Evolutionary conservation across 1,139 yeast species (phyloP).

Genomic region (Suhomyces atakaporum): DNA sequence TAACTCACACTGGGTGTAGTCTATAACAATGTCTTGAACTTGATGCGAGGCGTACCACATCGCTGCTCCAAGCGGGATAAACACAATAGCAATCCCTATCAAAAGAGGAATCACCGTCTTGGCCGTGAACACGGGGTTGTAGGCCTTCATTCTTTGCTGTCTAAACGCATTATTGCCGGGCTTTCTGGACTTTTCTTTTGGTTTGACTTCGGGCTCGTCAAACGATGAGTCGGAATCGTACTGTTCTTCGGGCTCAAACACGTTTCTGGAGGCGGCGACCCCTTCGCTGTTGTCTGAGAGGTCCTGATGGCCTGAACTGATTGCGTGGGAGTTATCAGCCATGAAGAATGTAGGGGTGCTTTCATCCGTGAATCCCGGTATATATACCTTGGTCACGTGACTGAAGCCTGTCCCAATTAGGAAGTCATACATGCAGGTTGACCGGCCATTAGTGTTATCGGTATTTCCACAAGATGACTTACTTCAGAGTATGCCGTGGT

Average conservation of each 20-base stretch:
- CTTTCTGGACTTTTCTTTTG: slow-evolving; percentile 40
- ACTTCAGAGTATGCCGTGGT: too few relatives aligned
- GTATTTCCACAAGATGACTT: too few relatives aligned
- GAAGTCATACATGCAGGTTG: too few relatives aligned
- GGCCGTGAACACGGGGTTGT: slow-evolving; percentile 85
- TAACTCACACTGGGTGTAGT: slow-evolving; percentile 73
- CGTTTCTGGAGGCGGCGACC: slow-evolving; percentile 1
- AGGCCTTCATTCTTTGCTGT: slow-evolving; percentile 59
- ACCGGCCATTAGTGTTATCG: too few relatives aligned
- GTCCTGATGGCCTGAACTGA: slow-evolving; percentile 3
- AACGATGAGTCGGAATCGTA: slow-evolving; percentile 13
- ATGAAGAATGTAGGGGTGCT: slow-evolving; percentile 4
- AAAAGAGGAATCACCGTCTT: slow-evolving; percentile 84
- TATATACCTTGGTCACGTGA: neutral
- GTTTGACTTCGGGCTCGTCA: slow-evolving; percentile 8
- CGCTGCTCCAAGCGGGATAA: slow-evolving; percentile 90
- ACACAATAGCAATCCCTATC: slow-evolving; percentile 71
- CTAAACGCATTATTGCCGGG: slow-evolving; percentile 67
- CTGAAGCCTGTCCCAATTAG: too few relatives aligned
- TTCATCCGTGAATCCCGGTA: slow-evolving; percentile 8
- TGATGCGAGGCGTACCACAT: slow-evolving; percentile 78
- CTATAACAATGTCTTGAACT: slow-evolving; percentile 78
- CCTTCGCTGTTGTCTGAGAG: neutral
- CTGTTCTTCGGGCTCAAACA: slow-evolving; percentile 6
- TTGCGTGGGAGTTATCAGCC: slow-evolving; percentile 8